These are phyloP conservation scores for Hansenula sp. DNA, from an alignment of 1,139 yeast genomes.

Conservation along the genomic window DNA sequence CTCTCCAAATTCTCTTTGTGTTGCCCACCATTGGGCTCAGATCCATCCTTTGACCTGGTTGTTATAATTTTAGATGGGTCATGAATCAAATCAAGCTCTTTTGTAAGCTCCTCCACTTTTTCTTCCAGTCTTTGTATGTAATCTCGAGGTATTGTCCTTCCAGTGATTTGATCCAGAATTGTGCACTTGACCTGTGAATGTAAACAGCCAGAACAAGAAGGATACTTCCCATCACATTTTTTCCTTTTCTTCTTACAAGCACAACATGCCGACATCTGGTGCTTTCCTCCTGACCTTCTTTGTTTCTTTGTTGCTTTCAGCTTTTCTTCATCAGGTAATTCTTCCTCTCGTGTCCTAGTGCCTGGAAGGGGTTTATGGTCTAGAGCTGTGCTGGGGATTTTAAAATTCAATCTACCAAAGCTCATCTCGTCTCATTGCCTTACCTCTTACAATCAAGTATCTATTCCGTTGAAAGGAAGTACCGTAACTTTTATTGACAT, in stretches of 20 bases:
- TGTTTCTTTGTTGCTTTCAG: not conserved
- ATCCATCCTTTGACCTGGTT: no score
- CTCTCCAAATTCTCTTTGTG: conserved; percentile 13
- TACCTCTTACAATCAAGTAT: no score
- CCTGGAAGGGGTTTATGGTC: no score
- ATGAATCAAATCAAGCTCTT: no score
- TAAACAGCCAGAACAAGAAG: conserved; percentile 41
- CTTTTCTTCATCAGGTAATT: not conserved
- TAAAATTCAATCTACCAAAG: conserved; percentile 5
- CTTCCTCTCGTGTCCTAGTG: no score
- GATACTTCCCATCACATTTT: conserved; percentile 49
- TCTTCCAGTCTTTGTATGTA: conserved; percentile 43
- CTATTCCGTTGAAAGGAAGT: no score
- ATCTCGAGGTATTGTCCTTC: conserved; percentile 44
- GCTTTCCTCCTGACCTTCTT: conserved; percentile 15
- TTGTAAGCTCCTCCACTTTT: not conserved
- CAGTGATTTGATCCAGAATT: conserved; percentile 47
- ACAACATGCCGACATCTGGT: conserved; percentile 27
- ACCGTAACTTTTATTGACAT: no score
- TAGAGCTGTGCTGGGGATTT: conserved; percentile 3
- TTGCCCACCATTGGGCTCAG: no score
- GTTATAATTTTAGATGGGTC: no score
- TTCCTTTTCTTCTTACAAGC: conserved; percentile 35
- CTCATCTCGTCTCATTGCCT: not conserved
- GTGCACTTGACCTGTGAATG: conserved; percentile 41